phyloP scores from a whole-genome alignment of 2,329 filamentous ascomycete species.

The Claviceps sp. region DNA sequence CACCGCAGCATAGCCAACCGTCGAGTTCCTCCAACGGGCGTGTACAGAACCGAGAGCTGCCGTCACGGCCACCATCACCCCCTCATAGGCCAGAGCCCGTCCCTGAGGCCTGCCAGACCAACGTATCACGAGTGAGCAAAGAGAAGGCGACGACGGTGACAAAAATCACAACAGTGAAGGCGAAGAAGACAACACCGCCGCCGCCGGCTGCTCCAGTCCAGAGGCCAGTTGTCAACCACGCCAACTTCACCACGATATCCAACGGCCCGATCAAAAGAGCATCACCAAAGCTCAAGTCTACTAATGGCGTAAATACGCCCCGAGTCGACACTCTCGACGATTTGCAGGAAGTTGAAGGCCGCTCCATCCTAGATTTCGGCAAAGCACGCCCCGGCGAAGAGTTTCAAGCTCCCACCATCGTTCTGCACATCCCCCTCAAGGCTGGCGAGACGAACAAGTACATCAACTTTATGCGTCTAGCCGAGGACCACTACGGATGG shows the following conservation, averaged over 20 bases:
- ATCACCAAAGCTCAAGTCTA: conserved; percentile 33
- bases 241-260: conserved; percentile 28
- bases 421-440: conserved; percentile 68
- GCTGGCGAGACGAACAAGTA: conserved; percentile 71
- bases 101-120: conserved; percentile 17
- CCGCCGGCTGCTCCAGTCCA: conserved; percentile 11
- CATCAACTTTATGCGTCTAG: conserved; percentile 88
- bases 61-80: conserved; percentile 29
- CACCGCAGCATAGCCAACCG: conserved; percentile 16
- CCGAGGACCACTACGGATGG: conserved; percentile 88
- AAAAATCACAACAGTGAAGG: neutral
- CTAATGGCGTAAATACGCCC: conserved; percentile 29
- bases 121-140: conserved; percentile 25
- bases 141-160: conserved; percentile 7
- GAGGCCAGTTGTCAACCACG: conserved; percentile 22
- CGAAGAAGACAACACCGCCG: neutral
- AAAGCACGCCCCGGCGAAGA: conserved; percentile 47
- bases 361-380: conserved; percentile 49
- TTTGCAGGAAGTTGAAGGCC: conserved; percentile 28
- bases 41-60: conserved; percentile 21
- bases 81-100: conserved; percentile 21
- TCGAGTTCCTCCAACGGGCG: conserved; percentile 16
- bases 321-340: conserved; percentile 38
- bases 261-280: conserved; percentile 31
- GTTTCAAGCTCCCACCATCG: conserved; percentile 56